phyloP scores from a whole-genome alignment of 139 green algal species.

The Coelastrella sp. region DNA sequence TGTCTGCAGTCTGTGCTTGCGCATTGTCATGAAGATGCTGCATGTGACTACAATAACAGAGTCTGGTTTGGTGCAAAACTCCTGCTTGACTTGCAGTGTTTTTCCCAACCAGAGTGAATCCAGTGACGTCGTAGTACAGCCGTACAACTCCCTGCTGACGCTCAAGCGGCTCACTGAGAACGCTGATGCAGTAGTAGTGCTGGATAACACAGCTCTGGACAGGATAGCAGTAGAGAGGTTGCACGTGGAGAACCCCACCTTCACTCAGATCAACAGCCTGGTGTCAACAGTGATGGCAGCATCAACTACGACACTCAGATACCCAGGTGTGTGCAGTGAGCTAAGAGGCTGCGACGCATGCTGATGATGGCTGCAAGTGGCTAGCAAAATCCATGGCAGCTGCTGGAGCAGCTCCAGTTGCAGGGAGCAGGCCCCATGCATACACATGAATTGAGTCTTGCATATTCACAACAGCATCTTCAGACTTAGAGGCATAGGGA shows the following conservation, averaged over 20 bases:
- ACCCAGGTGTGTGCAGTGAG: conserved; percentile 74
- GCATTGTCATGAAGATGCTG: too few species aligned
- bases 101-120: conserved; percentile 99
- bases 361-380: too few species aligned
- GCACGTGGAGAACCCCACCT: conserved; percentile 76
- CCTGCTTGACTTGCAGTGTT: conserved; percentile 76
- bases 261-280: conserved; percentile 95
- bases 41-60: too few species aligned
- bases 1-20: too few species aligned
- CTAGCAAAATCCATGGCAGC: too few species aligned
- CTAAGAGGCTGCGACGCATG: too few species aligned
- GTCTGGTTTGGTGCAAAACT: too few species aligned
- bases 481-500: too few species aligned
- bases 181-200: conserved; percentile 93
- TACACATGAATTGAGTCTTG: too few species aligned
- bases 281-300: conserved; percentile 99
- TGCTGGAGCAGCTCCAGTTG: too few species aligned
- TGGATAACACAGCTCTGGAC: conserved; percentile 94
- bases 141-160: conserved; percentile 99
- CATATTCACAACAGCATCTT: too few species aligned
- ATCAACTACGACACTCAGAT: conserved; percentile 96
- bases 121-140: conserved; percentile 98
- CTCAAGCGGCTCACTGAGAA: conserved; percentile 97
- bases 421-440: too few species aligned
- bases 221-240: conserved; percentile 90